Percentiles rank a stretch among this genome's conserved stretches.
phyloP scores from a whole-genome alignment of 805 yeast genomes.

The Candida vaughaniae region DNA sequence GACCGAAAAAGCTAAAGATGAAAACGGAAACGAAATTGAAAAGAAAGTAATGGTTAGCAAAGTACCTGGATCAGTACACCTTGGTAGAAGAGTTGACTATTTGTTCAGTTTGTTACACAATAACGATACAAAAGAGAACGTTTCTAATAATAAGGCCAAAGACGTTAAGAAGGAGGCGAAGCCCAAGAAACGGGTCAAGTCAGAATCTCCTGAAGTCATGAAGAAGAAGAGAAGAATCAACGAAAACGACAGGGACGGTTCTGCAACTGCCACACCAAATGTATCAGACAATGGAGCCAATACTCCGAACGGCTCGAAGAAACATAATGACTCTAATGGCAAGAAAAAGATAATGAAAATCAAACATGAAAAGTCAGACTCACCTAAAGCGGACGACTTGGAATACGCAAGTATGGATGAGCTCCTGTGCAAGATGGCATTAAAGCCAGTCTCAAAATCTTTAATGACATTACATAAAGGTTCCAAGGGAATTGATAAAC shows the following conservation, averaged over 20 bases:
- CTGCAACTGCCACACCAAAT: constrained; percentile 1
- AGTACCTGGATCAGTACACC: constrained; percentile 89
- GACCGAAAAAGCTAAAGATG: constrained; percentile 29
- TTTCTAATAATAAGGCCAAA: constrained; percentile 7
- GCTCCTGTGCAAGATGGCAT: constrained; percentile 54
- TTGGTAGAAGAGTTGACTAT: constrained; percentile 89
- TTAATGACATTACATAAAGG: constrained; percentile 69
- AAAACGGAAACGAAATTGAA: constrained; percentile 30
- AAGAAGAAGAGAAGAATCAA: constrained; percentile 5
- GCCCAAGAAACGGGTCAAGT: constrained; percentile 9
- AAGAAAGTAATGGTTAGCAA: constrained; percentile 19
- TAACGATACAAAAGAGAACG: constrained; percentile 22
- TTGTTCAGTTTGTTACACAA: constrained; percentile 69
- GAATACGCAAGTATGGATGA: constrained; percentile 84
- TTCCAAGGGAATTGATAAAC: constrained; percentile 66
- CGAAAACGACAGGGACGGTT: constrained; percentile 2
- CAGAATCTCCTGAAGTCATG: constrained; percentile 10
- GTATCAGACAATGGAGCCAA: constrained; percentile 1
- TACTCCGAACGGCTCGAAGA: constrained; percentile 10
- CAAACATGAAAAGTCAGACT: constrained; percentile 10
- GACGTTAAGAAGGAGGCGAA: constrained; percentile 11
- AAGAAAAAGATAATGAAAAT: constrained; percentile 10
- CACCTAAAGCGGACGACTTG: constrained; percentile 30
- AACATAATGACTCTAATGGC: constrained; percentile 8
- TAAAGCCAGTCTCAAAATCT: constrained; percentile 68